Percentiles rank a stretch among this genome's conserved stretches.
Evolutionary conservation across 2,329 filamentous ascomycete genomes (phyloP).

Genomic region (Monosporascus sp.): DNA sequence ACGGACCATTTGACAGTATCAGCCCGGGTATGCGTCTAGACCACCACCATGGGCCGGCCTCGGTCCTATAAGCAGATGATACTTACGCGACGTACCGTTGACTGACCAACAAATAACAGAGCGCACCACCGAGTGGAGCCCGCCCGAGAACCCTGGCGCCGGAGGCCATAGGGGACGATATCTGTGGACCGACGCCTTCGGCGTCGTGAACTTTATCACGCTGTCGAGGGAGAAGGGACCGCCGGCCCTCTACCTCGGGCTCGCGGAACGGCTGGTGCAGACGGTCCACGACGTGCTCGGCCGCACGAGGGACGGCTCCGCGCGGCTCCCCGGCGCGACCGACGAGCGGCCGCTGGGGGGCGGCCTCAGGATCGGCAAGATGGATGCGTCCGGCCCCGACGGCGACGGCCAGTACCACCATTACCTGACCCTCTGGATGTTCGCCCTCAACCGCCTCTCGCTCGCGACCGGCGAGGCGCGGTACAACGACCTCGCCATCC

Average conservation of each 20-base stretch:
- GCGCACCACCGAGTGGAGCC: conserved; percentile 35
- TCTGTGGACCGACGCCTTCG: conserved; percentile 58
- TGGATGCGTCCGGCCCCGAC: conserved; percentile 41
- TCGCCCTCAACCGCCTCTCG: conserved; percentile 50
- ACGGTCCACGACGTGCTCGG: conserved; percentile 50
- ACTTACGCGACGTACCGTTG: too few species aligned
- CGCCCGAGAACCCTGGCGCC: conserved; percentile 38
- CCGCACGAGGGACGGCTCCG: conserved; percentile 41
- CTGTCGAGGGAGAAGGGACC: conserved; percentile 36
- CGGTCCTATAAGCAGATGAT: background rate
- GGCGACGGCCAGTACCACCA: conserved; percentile 58
- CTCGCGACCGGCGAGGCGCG: conserved; percentile 37
- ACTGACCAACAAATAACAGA: background rate
- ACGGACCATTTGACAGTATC: conserved; percentile 27
- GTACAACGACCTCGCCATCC: conserved; percentile 47
- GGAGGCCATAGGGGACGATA: conserved; percentile 54
- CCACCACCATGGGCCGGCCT: background rate
- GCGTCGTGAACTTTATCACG: conserved; percentile 54
- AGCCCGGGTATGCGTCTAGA: conserved; percentile 2
- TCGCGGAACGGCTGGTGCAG: conserved; percentile 43
- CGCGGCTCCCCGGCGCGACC: conserved; percentile 45
- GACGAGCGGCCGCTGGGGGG: conserved; percentile 46
- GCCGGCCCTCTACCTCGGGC: conserved; percentile 36
- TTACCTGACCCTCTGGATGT: conserved; percentile 59
- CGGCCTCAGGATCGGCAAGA: conserved; percentile 54